Evolutionary conservation across 108 stramenopile species (phyloP), one percentile per base, ranked within the genome.

Genomic region (Nitzschia sp.): DNA sequence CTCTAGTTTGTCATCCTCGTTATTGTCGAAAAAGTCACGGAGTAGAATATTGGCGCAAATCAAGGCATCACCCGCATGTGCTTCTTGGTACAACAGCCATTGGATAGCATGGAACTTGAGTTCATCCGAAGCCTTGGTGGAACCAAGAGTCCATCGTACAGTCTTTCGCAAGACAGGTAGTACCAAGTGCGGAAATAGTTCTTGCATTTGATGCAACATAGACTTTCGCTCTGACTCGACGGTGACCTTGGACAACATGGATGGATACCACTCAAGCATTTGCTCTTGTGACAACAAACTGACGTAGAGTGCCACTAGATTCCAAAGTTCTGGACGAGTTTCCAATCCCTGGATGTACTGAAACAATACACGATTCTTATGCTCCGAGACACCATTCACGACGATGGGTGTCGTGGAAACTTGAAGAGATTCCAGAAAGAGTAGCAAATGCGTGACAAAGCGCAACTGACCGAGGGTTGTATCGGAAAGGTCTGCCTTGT

Each of bases 21-120:
- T 61, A 7, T 70, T 53, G 38, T 85, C 56, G 26, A 89, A 61
- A 17, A 89, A 89, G 53, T 76, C 72, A 42, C 91, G 74, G 14
- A 92, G 63, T 15, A 89, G 66, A 51, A 77, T 75, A 65, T 92
- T 92, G 51, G 86, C 70, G 67, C 78, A 85, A 51, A 89, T 74
- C 53, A 92, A 67, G 10, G 91, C 91, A 65, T 89, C 86, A 10
- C 71, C 74, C 10, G 54, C 55, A 48, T 87, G 86, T 20, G 80
- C 80, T 1, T 77, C 70, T 25, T 77, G 55, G 34, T 76, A 77
- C 65, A 83, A 82, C 10, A 92, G 63, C 91, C 91, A 92, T 9
- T 60, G 69, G 57, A 92, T 76, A 15, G 88, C 69, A 10, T 55
- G 51, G 54, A 50, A 76, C 42, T 76, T 70, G 48, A 51, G 41